These are phyloP conservation scores for Yarrowia divulgata DNA, from an alignment of 805 yeast species.

Conservation along the genomic window DNA sequence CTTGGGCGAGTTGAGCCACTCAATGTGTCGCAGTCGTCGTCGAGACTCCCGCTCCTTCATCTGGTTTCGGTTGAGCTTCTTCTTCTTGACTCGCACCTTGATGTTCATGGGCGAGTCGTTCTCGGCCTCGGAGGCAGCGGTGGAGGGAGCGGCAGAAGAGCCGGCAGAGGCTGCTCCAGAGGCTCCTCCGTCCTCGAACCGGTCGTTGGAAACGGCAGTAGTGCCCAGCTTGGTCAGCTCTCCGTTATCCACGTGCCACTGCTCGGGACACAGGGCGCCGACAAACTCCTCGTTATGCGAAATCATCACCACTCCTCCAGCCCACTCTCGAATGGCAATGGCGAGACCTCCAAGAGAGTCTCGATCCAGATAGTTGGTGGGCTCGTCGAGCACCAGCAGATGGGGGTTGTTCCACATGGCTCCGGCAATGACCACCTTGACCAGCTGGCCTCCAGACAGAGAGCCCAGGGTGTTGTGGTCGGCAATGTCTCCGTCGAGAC, in stretches of 20 bases:
- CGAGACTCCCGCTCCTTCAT: constrained; percentile 90
- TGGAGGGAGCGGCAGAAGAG: constrained; percentile 60
- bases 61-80: constrained; percentile 97
- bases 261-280: constrained; percentile 97
- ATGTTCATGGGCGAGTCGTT: constrained; percentile 92
- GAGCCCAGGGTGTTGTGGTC: constrained; percentile 98
- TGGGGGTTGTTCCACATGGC: constrained; percentile 99
- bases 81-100: constrained; percentile 90
- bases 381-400: constrained; percentile 94
- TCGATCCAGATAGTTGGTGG: constrained; percentile 97
- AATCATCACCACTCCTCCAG: constrained; percentile 98
- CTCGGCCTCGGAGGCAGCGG: constrained; percentile 56
- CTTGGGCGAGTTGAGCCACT: constrained; percentile 95
- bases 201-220: constrained; percentile 71
- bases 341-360: constrained; percentile 98
- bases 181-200: constrained; percentile 71
- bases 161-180: not conserved
- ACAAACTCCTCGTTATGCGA: constrained; percentile 97
- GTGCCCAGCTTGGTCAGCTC: constrained; percentile 83
- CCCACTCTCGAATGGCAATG: constrained; percentile 96
- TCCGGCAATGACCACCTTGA: constrained; percentile 98
- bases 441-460: constrained; percentile 96
- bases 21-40: constrained; percentile 91
- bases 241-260: constrained; percentile 97
- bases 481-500: constrained; percentile 97